These are phyloP conservation scores for Hericium rajendrae DNA, from an alignment of 768 basidiomycete species.

Conservation along the genomic window DNA sequence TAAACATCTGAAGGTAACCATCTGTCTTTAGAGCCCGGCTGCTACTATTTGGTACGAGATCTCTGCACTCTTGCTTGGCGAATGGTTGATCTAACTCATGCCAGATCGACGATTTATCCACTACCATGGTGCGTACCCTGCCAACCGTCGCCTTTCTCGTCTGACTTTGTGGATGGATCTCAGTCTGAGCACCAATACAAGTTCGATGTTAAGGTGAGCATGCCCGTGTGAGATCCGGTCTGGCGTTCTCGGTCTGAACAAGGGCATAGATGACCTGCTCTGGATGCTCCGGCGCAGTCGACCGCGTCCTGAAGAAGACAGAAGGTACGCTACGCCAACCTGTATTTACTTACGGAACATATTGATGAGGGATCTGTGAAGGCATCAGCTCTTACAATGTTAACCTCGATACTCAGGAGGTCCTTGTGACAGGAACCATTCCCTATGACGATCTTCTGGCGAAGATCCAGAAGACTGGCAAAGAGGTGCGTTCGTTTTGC, in stretches of 20 bases:
- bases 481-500: slow-evolving; percentile 47
- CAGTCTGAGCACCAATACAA: slow-evolving; percentile 44
- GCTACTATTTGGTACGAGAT: background rate
- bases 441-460: slow-evolving; percentile 56
- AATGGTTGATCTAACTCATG: background rate
- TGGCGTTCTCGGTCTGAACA: too few relatives aligned
- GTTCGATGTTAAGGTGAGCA: slow-evolving; percentile 72
- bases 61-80: background rate
- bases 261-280: slow-evolving; percentile 69
- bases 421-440: slow-evolving; percentile 52
- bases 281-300: slow-evolving; percentile 80
- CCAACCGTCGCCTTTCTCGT: background rate
- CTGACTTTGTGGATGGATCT: too few relatives aligned
- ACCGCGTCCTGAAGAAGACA: slow-evolving; percentile 62
- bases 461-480: slow-evolving; percentile 87
- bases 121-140: background rate
- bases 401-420: slow-evolving; percentile 59
- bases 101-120: too few relatives aligned
- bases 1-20: background rate
- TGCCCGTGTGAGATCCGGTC: too few relatives aligned
- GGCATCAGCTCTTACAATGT: slow-evolving; percentile 53
- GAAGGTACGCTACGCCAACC: slow-evolving; percentile 30
- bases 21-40: background rate
- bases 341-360: background rate
- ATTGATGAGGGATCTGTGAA: background rate